Evolutionary conservation across 2,329 filamentous ascomycete genomes (phyloP), one percentile per base, ranked within the genome.

Genomic region (Daldinia sp.): DNA sequence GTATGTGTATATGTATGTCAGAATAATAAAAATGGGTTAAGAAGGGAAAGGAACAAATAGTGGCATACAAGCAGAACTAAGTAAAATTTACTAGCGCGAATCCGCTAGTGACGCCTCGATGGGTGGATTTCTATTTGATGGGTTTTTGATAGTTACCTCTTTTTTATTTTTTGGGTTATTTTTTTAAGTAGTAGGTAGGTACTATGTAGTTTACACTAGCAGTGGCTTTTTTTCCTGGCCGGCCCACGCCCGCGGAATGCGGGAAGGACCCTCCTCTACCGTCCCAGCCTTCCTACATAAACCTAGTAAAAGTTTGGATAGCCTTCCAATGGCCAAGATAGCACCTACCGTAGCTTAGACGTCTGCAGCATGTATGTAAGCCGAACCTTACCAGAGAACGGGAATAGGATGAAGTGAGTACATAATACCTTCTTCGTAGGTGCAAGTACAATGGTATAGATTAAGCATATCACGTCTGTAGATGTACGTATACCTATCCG

Each of bases 221-320:
- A n/a, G n/a, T n/a, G n/a, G n/a, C n/a, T 47, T 37, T 37, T 19
- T 13, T 48, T 58, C 64, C 34, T 66, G 56, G 66, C 59, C 52
- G 61, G 58, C 65, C 71, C 63, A 71, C 68, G 68, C 37, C 71
- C 71, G 71, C 71, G 71, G 71, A 72, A 70, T 70, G 70, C 71
- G 70, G 71, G 69, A 73, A 69, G 70, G 47, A 64, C 66, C 64
- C 64, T 68, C 64, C 41, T 66, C 27, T 58, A 60, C 66, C 34
- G 60, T 63, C 63, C 50, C 52, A 61, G 49, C 29, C 39, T 32
- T 59, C 25, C 50, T 34, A 50, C 25, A 2, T 51, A 51, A n/a
- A 51, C 32, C 59, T 21, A 54, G 23, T 13, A 45, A n/a, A n/a
- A 45, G 39, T 45, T n/a, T 25, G 39, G 39, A 25, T 27, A 45